Evolutionary conservation across 345 rosid species (phyloP).

Genomic region (Eucalyptus erythrocorys): DNA sequence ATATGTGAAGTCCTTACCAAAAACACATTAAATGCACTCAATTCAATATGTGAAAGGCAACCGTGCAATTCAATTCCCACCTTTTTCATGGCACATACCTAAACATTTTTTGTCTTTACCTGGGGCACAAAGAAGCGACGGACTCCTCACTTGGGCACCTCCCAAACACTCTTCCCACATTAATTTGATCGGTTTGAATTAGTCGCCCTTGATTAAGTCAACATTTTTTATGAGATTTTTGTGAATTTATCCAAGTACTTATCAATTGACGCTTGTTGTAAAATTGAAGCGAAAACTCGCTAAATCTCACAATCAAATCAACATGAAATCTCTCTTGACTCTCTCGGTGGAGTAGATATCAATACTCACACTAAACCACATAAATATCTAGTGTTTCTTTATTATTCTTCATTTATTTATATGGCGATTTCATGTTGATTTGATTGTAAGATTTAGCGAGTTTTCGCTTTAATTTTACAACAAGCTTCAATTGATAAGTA

Average conservation of each 20-base stretch:
- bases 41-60: background rate
- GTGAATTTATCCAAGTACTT: background rate
- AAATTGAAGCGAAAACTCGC: too few relatives aligned
- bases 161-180: background rate
- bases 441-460: accelerated
- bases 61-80: background rate
- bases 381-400: too few relatives aligned
- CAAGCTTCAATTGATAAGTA: background rate
- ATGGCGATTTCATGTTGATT: accelerated
- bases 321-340: too few relatives aligned
- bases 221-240: background rate
- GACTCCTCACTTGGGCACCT: background rate
- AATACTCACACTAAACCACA: too few relatives aligned
- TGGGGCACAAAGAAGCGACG: background rate
- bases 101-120: background rate
- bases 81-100: background rate
- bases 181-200: background rate
- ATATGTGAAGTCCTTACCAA: background rate
- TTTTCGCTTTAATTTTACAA: background rate
- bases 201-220: background rate
- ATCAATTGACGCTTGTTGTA: background rate
- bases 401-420: accelerated
- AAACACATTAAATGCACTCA: background rate
- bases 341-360: accelerated
- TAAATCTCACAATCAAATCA: too few relatives aligned